These are phyloP conservation scores for Chaetomium sp. DNA, from an alignment of 2,329 filamentous ascomycete genomes.

Conservation along the genomic window DNA sequence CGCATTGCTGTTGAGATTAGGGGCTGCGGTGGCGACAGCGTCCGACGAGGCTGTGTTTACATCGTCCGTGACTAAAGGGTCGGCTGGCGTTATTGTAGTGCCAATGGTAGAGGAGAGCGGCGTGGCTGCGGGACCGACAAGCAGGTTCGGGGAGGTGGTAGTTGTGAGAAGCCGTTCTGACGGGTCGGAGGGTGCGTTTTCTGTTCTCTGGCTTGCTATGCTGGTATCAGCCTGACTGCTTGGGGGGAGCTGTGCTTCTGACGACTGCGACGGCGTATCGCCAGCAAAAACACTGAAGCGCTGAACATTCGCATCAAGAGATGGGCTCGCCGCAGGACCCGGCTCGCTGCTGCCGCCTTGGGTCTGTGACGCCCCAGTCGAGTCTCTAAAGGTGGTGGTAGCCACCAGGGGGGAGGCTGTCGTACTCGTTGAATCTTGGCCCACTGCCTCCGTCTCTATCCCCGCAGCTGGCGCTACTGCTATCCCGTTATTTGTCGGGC, in stretches of 20 bases:
- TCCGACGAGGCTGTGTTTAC: slow-evolving; percentile 16
- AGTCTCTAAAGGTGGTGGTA: slow-evolving; percentile 11
- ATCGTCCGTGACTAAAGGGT: slow-evolving; percentile 10
- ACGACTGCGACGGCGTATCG: slow-evolving; percentile 16
- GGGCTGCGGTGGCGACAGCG: slow-evolving; percentile 16
- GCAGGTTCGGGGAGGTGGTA: slow-evolving; percentile 9
- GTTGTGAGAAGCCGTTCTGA: slow-evolving; percentile 11
- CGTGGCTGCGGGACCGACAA: slow-evolving; percentile 12
- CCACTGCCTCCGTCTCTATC: slow-evolving; percentile 15
- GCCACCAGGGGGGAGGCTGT: slow-evolving; percentile 28
- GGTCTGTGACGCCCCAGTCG: slow-evolving; percentile 19
- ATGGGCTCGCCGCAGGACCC: slow-evolving; percentile 13
- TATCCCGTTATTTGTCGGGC: slow-evolving; percentile 14
- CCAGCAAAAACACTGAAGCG: slow-evolving; percentile 18
- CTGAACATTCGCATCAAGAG: slow-evolving; percentile 17
- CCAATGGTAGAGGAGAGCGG: slow-evolving; percentile 19
- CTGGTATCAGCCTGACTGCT: slow-evolving; percentile 34
- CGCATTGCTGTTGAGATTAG: slow-evolving; percentile 23
- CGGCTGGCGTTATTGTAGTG: slow-evolving; percentile 14
- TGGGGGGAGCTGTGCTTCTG: slow-evolving; percentile 19
- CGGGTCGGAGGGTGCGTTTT: slow-evolving; percentile 9
- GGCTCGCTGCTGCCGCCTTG: slow-evolving; percentile 8
- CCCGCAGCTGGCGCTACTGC: slow-evolving; percentile 12
- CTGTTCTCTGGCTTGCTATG: slow-evolving; percentile 25
- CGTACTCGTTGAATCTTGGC: slow-evolving; percentile 31